Percentiles rank a stretch among this genome's conserved stretches.
phyloP scores from a whole-genome alignment of 2,329 filamentous ascomycete genomes.

The Eurotiales sp. region DNA sequence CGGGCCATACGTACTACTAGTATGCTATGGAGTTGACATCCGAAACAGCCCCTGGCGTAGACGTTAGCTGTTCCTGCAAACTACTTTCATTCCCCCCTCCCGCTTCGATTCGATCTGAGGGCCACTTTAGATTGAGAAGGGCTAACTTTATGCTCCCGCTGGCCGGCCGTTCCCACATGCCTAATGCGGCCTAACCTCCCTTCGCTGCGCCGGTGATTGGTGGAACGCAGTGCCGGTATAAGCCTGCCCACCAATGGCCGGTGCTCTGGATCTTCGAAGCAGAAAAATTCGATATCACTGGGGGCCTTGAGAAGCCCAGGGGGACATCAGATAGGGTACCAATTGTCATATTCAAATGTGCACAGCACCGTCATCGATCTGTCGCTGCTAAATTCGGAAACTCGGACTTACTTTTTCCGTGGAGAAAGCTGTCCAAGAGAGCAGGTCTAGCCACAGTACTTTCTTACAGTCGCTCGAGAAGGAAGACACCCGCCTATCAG shows the following conservation, averaged over 20 bases:
- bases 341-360: no score
- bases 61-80: no score
- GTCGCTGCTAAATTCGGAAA: neutral
- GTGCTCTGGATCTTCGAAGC: slow-evolving; percentile 2
- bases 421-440: neutral
- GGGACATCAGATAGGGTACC: no score
- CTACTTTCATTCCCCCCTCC: no score
- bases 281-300: no score
- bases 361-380: neutral
- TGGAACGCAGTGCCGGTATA: slow-evolving; percentile 1
- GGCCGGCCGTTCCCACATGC: neutral
- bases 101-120: no score
- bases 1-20: no score
- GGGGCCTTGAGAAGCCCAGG: no score
- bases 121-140: neutral
- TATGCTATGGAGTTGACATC: no score
- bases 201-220: neutral
- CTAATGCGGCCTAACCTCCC: neutral
- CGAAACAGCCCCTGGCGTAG: neutral
- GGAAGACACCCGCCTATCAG: no score
- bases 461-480: no score
- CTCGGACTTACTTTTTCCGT: neutral
- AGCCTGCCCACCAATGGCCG: slow-evolving; percentile 1
- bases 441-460: neutral
- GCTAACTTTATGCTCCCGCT: neutral